Percentiles rank a stretch among this genome's conserved stretches.
These are phyloP conservation scores for Parmales sp. DNA, from an alignment of 108 stramenopile species.

Conservation along the genomic window DNA sequence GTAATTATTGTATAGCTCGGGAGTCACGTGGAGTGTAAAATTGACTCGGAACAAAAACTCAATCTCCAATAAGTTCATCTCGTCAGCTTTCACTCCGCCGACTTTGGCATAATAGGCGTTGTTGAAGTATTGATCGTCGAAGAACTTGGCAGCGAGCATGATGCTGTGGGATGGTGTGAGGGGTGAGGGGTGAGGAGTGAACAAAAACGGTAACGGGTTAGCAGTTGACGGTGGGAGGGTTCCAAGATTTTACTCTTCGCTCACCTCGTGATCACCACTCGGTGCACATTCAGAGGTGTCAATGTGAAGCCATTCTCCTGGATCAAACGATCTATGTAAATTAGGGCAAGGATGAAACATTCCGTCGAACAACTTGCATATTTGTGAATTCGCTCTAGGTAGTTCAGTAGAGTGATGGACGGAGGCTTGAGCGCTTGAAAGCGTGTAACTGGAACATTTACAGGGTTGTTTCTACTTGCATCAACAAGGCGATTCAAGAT, in stretches of 20 bases:
- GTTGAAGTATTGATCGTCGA: conserved; percentile 98
- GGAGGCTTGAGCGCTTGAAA: conserved; percentile 92
- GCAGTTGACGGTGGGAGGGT: neutral
- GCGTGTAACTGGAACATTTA: too few species aligned
- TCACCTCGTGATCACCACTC: conserved; percentile 81
- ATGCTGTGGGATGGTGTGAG: conserved; percentile 34
- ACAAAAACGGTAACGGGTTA: neutral
- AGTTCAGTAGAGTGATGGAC: conserved; percentile 73
- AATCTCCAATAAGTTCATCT: conserved; percentile 88
- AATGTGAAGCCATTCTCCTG: conserved; percentile 83
- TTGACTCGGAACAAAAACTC: conserved; percentile 91
- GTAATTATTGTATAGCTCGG: conserved; percentile 74
- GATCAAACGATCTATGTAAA: conserved; percentile 96
- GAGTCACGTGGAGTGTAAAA: conserved; percentile 81
- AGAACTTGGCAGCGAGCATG: conserved; percentile 94
- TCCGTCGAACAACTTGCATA: conserved; percentile 91
- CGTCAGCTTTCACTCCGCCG: conserved; percentile 65
- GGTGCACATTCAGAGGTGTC: conserved; percentile 91
- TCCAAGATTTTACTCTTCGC: too few species aligned
- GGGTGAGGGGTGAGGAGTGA: neutral
- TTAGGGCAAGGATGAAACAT: conserved; percentile 90
- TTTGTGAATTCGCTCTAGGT: conserved; percentile 90
- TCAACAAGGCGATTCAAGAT: too few species aligned
- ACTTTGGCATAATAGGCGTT: conserved; percentile 97
- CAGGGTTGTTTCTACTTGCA: too few species aligned